Evolutionary conservation across 306 rosid species (phyloP).

Genomic region (Chamaecrista fasciculata): DNA sequence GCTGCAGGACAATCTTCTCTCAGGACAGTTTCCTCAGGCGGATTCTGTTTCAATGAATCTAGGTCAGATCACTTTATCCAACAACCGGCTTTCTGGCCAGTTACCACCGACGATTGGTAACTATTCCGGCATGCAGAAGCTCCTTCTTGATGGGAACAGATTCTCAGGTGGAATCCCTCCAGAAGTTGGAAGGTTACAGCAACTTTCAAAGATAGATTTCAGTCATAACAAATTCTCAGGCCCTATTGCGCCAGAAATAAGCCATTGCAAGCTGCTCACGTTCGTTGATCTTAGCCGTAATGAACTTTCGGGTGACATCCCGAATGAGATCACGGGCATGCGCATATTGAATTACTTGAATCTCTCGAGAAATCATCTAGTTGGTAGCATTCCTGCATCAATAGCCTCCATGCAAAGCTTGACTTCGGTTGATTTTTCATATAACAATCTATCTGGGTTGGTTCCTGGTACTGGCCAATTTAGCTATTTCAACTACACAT

Average conservation of each 20-base stretch:
- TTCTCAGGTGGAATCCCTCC: slow-evolving; percentile 77
- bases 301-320: slow-evolving; percentile 73
- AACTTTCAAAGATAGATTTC: slow-evolving; percentile 81
- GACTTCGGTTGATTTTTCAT: slow-evolving; percentile 90
- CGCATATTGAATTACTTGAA: slow-evolving; percentile 84
- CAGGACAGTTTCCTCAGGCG: slow-evolving; percentile 63
- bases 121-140: slow-evolving; percentile 88
- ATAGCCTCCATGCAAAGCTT: slow-evolving; percentile 88
- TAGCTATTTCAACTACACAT: slow-evolving; percentile 92
- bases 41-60: slow-evolving; percentile 50
- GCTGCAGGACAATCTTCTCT: slow-evolving; percentile 66
- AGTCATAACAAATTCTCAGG: slow-evolving; percentile 81
- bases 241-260: slow-evolving; percentile 57
- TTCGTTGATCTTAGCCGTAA: slow-evolving; percentile 86
- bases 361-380: slow-evolving; percentile 75
- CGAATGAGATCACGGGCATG: slow-evolving; percentile 77
- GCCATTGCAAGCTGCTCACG: slow-evolving; percentile 78
- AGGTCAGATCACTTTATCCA: slow-evolving; percentile 87
- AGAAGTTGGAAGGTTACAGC: slow-evolving; percentile 79
- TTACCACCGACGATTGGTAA: slow-evolving; percentile 79
- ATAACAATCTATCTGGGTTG: slow-evolving; percentile 91
- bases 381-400: slow-evolving; percentile 74
- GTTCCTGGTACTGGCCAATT: slow-evolving; percentile 97
- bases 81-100: slow-evolving; percentile 66
- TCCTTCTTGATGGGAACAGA: slow-evolving; percentile 80